Evolutionary conservation across 1,139 yeast genomes (phyloP), one percentile per base, ranked within the genome.

Genomic region (Yamadazyma taylorii): DNA sequence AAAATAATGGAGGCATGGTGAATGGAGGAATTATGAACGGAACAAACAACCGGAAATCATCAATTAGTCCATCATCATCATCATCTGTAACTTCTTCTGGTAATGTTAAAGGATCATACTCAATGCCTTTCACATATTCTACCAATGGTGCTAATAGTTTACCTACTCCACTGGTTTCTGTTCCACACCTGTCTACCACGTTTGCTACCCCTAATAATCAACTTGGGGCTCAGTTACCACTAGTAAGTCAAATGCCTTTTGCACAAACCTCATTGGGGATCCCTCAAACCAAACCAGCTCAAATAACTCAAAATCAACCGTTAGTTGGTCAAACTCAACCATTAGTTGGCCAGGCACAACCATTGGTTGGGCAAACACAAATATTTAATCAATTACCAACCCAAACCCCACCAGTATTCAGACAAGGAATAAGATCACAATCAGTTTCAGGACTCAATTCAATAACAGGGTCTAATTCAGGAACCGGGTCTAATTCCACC

Each of bases 151-250:
- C 14, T n/a, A 16, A 16, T 12, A 23, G 17, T 17, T 17, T 19
- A 17, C 32, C 34, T 8, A 29, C 19, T 14, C 22, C 36, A 5
- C 30, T 36, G 15, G 13, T 36, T n/a, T n/a, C n/a, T n/a, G n/a
- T n/a, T n/a, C n/a, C n/a, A n/a, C n/a, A n/a, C n/a, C n/a, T n/a
- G n/a, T n/a, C n/a, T n/a, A n/a, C n/a, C n/a, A n/a, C n/a, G n/a
- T n/a, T n/a, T 7, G n/a, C 7, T 25, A 25, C 15, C 17, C 17
- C 28, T 10, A 24, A 8, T n/a, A 25, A 14, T 14, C 28, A 25
- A 25, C 12, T 25, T 8, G 28, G 28, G 14, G 11, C 17, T 14
- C 28, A 25, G 5, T 13, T 25, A 7, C 28, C 12, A 14, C 17
- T 25, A n/a, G n/a, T n/a, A n/a, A n/a, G n/a, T n/a, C n/a, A n/a